Base-by-base conservation (phyloP, 2,329 filamentous ascomycete species). In the Pseudogymnoascus verrucosus region DNA sequence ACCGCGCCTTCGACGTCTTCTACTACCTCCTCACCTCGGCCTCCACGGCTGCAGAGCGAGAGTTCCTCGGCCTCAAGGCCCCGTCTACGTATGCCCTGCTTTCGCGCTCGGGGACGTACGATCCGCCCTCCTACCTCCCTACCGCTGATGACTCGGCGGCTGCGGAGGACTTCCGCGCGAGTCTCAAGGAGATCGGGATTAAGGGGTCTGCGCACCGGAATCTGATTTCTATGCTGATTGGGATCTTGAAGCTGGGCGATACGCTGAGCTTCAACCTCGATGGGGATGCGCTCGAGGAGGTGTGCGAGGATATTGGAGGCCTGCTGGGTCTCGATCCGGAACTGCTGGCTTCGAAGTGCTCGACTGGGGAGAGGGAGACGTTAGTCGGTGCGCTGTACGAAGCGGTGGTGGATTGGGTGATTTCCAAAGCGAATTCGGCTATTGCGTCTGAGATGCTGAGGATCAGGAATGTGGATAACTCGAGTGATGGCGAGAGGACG, bases 21-120 rank as follows among this genome's bases (percentile, higher is more conserved):
- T 98, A 99, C 78, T 98, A 97, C 71, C 85, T 99, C 0, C 82
- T 98, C 44, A 96, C 93, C 0, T 92, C 90, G n/a, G 89, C 90
- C 0, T 96, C 95, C 0, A 95, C 91, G 1, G 86, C 89, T 3
- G 88, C 91, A 1, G 95, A 99, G 77, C 83, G 91, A 63, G 93
- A 98, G 73, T 96, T 93, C 65, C 79, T 99, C 12, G 87, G 89
- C 26, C 82, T 99, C 31, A 89, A 91, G 76, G 81, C 86, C 7
- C 85, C 90, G 2, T 89, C 90, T 3, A 82, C 84, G 47, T 99
- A 98, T 74, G 77, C 86, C 5, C 79, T 99, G 1, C 81, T 99
- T 16, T 86, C 89, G 66, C 88, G 87, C 69, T 96, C 93, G 1
- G 88, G 87, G 54, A 97, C 93, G 0, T 98, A 93, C 74, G 80